A percentile compares a stretch with the other conserved stretches of the same genome.
Evolutionary conservation across 2,329 filamentous ascomycete genomes (phyloP).

Genomic region (Arthrobotrys pseudoclavata): DNA sequence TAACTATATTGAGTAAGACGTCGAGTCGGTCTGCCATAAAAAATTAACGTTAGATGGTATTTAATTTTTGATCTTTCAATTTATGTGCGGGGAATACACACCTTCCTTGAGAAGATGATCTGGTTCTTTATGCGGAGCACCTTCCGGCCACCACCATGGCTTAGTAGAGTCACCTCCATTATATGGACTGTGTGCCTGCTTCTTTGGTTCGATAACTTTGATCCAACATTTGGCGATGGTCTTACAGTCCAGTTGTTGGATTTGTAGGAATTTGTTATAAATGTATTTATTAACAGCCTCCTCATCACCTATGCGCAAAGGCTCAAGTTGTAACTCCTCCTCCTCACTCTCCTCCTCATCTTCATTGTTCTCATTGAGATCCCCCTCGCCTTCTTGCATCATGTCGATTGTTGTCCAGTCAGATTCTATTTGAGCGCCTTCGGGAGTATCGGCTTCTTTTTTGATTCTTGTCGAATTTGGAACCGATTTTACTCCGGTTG

Average conservation of each 20-base stretch:
- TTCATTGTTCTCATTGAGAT: constrained; percentile 9
- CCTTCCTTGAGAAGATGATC: constrained; percentile 79
- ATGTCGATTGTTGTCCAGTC: constrained; percentile 2
- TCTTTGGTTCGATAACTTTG: constrained; percentile 81
- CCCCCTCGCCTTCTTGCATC: constrained; percentile 7
- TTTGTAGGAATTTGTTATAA: constrained; percentile 73
- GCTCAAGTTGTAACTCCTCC: constrained; percentile 61
- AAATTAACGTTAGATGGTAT: neutral
- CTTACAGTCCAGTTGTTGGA: constrained; percentile 80
- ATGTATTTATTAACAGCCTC: constrained; percentile 74
- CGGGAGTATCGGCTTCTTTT: constrained; percentile 4
- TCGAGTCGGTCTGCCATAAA: constrained; percentile 1
- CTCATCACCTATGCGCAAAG: constrained; percentile 71
- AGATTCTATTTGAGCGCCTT: neutral
- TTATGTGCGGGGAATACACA: constrained; percentile 64
- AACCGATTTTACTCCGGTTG: neutral
- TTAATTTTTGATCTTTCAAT: neutral
- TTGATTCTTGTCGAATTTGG: constrained; percentile 6
- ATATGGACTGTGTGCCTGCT: constrained; percentile 81
- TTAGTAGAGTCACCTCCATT: constrained; percentile 75
- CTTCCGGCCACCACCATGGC: constrained; percentile 77
- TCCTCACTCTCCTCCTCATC: constrained; percentile 45
- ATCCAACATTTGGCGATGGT: constrained; percentile 81
- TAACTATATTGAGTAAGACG: constrained; percentile 41
- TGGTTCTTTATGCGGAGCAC: constrained; percentile 78